Conservation (phyloP, 768 basidiomycete species). For the Lentinula edodes region DNA sequence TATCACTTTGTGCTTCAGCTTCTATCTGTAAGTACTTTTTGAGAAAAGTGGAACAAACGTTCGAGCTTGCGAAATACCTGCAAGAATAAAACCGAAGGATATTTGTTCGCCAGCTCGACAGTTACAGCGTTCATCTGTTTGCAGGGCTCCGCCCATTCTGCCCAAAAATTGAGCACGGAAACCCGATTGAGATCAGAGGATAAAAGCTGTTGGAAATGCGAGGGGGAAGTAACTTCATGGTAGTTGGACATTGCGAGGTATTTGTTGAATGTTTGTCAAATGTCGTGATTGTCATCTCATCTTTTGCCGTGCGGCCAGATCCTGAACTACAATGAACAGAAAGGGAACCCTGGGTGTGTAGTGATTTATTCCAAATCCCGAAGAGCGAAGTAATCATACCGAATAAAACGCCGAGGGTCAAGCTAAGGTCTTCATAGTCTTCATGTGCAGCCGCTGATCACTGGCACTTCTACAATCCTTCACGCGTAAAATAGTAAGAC, state of each 20-base stretch:
- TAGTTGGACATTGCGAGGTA: slow-evolving; percentile 22
- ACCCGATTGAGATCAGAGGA: slow-evolving; percentile 72
- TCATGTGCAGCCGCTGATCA: neutral
- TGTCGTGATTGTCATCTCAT: neutral
- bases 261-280: slow-evolving; percentile 7
- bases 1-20: slow-evolving; percentile 74
- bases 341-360: no score
- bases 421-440: no score
- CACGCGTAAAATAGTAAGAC: no score
- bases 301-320: no score
- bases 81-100: slow-evolving; percentile 65
- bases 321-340: no score
- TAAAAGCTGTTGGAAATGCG: slow-evolving; percentile 71
- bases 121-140: slow-evolving; percentile 82
- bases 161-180: slow-evolving; percentile 93
- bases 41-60: neutral
- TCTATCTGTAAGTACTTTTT: slow-evolving; percentile 51
- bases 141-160: slow-evolving; percentile 90
- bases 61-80: slow-evolving; percentile 41
- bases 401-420: no score
- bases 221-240: slow-evolving; percentile 49
- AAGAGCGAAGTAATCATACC: no score
- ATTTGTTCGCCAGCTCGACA: slow-evolving; percentile 65
- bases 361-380: no score
- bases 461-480: neutral